Percentiles rank a stretch among this genome's conserved stretches.
phyloP scores from a whole-genome alignment of 768 basidiomycete species.

The Scleroderma bovista region DNA sequence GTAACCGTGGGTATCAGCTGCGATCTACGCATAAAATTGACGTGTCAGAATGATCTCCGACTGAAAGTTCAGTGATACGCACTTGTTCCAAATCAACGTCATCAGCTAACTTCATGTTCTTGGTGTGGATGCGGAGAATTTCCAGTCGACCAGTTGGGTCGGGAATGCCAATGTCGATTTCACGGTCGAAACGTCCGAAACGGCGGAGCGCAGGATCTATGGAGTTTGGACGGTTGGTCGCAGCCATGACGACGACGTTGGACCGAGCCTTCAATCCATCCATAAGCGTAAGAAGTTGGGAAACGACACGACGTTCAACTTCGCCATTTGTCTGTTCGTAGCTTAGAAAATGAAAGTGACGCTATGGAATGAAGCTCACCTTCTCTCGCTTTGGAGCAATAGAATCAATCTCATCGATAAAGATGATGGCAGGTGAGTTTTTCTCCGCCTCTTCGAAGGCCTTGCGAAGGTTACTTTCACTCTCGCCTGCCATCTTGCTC shows the following conservation, averaged over 20 bases:
- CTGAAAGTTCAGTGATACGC: not conserved
- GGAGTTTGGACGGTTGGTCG: slow-evolving; percentile 97
- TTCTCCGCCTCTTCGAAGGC: slow-evolving; percentile 99
- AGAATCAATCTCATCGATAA: slow-evolving; percentile 99
- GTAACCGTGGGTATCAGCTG: slow-evolving; percentile 98
- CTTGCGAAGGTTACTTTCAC: slow-evolving; percentile 94
- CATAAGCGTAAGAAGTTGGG: slow-evolving; percentile 97
- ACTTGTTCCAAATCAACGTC: slow-evolving; percentile 98
- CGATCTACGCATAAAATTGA: slow-evolving; percentile 67
- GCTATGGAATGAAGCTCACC: slow-evolving; percentile 36
- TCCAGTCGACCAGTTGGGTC: slow-evolving; percentile 99
- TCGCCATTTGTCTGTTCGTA: slow-evolving; percentile 86
- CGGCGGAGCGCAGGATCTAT: slow-evolving; percentile 98
- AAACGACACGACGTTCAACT: slow-evolving; percentile 98
- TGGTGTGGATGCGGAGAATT: slow-evolving; percentile 98
- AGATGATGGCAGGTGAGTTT: slow-evolving; percentile 99
- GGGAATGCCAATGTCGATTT: slow-evolving; percentile 98
- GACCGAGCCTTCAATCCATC: slow-evolving; percentile 98
- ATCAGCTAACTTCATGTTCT: slow-evolving; percentile 98
- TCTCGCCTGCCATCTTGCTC: slow-evolving; percentile 99
- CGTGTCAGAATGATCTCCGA: slow-evolving; percentile 5
- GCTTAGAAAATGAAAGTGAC: slow-evolving; percentile 5
- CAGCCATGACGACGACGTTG: slow-evolving; percentile 99
- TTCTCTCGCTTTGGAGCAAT: slow-evolving; percentile 99
- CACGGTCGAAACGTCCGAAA: slow-evolving; percentile 98